phyloP scores from a whole-genome alignment of 345 rosid species.

The Viola odorata region DNA sequence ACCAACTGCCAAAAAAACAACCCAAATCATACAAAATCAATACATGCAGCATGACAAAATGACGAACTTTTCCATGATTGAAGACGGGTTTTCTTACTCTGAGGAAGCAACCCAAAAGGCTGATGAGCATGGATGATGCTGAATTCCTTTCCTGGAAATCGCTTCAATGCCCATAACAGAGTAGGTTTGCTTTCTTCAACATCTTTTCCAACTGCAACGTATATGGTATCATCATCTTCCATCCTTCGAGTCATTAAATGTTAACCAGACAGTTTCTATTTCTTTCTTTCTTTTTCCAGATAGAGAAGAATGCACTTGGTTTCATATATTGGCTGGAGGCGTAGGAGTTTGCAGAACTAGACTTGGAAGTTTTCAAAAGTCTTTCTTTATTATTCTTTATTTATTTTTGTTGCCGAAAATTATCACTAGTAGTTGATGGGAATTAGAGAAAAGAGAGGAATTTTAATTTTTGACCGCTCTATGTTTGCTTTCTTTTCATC shows the following conservation, averaged over 20 bases:
- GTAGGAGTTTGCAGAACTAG: no score
- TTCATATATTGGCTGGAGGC: no score
- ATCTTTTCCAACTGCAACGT: conserved; percentile 62
- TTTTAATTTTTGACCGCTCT: no score
- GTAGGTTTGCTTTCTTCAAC: conserved; percentile 43
- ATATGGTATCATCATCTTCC: conserved; percentile 42
- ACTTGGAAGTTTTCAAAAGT: no score
- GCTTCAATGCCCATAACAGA: conserved; percentile 60
- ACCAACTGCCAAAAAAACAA: conserved; percentile 47
- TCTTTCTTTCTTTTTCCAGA: conserved; percentile 17
- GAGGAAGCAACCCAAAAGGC: conserved; percentile 56
- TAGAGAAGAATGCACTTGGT: neutral
- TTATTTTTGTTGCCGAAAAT: no score
- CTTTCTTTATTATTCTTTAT: no score
- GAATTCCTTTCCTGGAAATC: conserved; percentile 64
- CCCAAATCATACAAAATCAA: no score
- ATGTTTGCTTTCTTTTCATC: no score
- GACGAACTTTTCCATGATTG: neutral
- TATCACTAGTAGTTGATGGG: no score
- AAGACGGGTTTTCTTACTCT: conserved; percentile 34
- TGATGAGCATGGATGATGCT: conserved; percentile 70
- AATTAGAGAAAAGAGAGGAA: no score
- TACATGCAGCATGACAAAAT: neutral
- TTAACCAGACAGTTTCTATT: no score
- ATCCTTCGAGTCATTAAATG: no score